Conservation (phyloP, 331 rosid genomes). For the Acacia concinna region DNA sequence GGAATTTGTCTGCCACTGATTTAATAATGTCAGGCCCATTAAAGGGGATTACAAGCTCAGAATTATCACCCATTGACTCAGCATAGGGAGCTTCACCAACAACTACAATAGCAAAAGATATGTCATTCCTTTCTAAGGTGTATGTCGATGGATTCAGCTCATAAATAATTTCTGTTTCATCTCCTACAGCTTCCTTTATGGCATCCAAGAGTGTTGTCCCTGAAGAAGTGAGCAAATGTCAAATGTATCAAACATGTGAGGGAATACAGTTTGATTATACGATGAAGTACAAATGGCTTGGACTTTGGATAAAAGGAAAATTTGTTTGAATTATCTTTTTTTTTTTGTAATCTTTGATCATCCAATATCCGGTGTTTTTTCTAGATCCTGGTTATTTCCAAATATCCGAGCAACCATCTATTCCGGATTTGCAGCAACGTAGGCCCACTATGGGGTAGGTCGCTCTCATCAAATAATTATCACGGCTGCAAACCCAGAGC, state of each 20-base stretch:
- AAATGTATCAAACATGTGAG: conserved; percentile 16
- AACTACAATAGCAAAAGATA: conserved; percentile 67
- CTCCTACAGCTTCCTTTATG: conserved; percentile 61
- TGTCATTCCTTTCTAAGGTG: conserved; percentile 47
- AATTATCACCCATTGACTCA: conserved; percentile 31
- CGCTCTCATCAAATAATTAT: no score
- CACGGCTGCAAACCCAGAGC: no score
- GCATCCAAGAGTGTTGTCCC: conserved; percentile 89
- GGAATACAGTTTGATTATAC: background rate
- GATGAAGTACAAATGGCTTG: background rate
- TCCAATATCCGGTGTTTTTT: no score
- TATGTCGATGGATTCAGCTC: conserved; percentile 51
- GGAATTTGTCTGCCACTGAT: background rate
- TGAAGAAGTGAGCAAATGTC: conserved; percentile 32
- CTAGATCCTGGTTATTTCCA: no score
- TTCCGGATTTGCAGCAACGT: no score
- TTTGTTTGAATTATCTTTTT: background rate
- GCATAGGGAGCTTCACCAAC: conserved; percentile 84
- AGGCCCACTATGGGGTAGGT: no score
- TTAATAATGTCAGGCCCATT: background rate
- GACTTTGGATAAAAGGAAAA: background rate
- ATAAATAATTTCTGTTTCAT: conserved; percentile 58
- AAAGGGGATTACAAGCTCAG: background rate
- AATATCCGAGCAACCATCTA: no score
- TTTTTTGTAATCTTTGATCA: no score